A percentile compares a stretch with the other conserved stretches of the same genome.
Conservation (phyloP, 495 filamentous ascomycete species). For the Rhizodiscina lignyota region DNA sequence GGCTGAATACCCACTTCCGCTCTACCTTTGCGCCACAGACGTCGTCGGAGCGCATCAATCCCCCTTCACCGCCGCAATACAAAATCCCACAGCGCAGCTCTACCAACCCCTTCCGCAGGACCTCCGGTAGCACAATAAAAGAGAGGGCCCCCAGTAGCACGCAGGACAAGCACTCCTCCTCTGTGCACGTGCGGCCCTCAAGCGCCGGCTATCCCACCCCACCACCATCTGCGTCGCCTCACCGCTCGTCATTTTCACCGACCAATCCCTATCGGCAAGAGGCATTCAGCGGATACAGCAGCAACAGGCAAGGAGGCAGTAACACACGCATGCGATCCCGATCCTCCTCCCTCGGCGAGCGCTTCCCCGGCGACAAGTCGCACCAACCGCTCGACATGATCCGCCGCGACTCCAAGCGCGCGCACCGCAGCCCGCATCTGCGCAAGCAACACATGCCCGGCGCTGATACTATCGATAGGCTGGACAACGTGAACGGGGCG, state of each 20-base stretch:
- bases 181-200: not conserved
- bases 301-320: constrained; percentile 10
- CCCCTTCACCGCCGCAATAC: not conserved
- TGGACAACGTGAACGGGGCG: constrained; percentile 41
- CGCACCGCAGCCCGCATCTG: constrained; percentile 44
- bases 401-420: constrained; percentile 37
- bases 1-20: constrained; percentile 3
- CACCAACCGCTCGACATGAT: constrained; percentile 46
- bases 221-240: not conserved
- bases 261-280: not conserved
- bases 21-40: not conserved
- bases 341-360: constrained; percentile 39
- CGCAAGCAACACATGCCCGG: constrained; percentile 46
- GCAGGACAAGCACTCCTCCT: not conserved
- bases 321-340: no score
- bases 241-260: not conserved
- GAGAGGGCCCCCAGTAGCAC: no score
- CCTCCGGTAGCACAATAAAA: not conserved
- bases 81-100: not conserved
- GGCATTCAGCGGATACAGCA: not conserved
- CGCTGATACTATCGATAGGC: constrained; percentile 63
- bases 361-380: constrained; percentile 44
- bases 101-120: not conserved
- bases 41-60: not conserved
- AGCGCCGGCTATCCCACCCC: not conserved